Conservation (phyloP, 768 basidiomycete genomes). For the Fibroporia radiculosa region DNA sequence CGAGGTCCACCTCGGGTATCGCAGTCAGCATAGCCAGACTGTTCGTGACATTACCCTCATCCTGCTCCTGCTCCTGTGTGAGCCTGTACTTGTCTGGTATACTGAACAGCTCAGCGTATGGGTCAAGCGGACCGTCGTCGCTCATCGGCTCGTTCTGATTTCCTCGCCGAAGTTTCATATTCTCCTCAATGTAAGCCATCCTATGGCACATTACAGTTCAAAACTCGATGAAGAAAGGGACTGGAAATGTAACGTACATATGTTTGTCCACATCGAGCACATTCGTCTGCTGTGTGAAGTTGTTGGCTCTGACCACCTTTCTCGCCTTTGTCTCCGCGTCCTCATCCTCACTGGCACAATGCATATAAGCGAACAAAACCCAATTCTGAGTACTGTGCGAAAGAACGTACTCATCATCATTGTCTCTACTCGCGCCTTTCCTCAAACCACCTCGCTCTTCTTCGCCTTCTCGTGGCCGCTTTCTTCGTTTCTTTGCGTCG, state of each 20-base stretch:
- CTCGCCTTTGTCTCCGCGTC: slow-evolving; percentile 67
- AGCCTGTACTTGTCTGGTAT: slow-evolving; percentile 62
- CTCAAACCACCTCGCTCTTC: slow-evolving; percentile 48
- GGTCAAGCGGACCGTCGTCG: slow-evolving; percentile 45
- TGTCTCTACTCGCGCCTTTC: slow-evolving; percentile 35
- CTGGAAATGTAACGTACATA: slow-evolving; percentile 51
- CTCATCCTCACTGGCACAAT: slow-evolving; percentile 43
- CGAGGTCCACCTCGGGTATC: slow-evolving; percentile 96
- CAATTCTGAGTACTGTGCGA: not conserved
- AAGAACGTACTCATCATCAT: slow-evolving; percentile 54
- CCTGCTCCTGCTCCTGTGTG: slow-evolving; percentile 40
- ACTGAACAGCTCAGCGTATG: slow-evolving; percentile 71
- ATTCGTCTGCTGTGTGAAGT: slow-evolving; percentile 97
- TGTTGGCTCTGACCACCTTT: slow-evolving; percentile 72
- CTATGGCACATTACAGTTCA: slow-evolving; percentile 29
- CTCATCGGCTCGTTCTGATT: slow-evolving; percentile 40
- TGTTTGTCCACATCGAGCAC: slow-evolving; percentile 96
- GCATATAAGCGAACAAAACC: not conserved
- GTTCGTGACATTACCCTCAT: slow-evolving; percentile 91
- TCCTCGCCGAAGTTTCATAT: slow-evolving; percentile 68
- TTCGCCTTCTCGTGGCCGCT: slow-evolving; percentile 35
- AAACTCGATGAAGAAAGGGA: not conserved
- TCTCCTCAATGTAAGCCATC: slow-evolving; percentile 98
- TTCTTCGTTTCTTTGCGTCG: slow-evolving; percentile 66
- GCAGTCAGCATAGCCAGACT: slow-evolving; percentile 94